Base-by-base conservation (phyloP, 2,329 filamentous ascomycete genomes). In the Claviceps capensis region DNA sequence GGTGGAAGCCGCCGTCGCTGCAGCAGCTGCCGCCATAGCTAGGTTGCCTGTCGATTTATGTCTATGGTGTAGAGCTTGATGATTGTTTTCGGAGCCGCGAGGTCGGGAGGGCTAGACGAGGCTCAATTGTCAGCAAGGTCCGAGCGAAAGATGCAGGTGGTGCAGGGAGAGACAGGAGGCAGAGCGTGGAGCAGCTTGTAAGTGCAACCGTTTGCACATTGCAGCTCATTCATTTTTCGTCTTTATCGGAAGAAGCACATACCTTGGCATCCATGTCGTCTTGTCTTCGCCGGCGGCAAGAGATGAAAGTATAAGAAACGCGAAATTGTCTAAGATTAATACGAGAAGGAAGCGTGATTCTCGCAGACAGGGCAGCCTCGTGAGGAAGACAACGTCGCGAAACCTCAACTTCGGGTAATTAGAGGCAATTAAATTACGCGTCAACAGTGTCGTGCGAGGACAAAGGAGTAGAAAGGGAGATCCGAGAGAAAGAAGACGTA, bases 1-100 rank as follows among this genome's bases (percentile, higher is more conserved):
- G 13, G 58, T 17, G 49, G 51, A 46, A 40, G 56, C 56, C 3
- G 56, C 56, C 13, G 40, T 17, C 8, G 37, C 37, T 40, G 37
- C 37, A n/a, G 37, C 37, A n/a, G 42, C 42, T 14, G 59, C 57
- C 34, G 63, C 56, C 60, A 62, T 65, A 41, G 53, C 56, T 45
- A 86, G 58, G 76, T 77, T 68, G 69, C 84, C 67, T 67, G 81
- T 82, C 8, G 89, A 94, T 69, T 95, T 95, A 70, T 88, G 84
- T 56, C 85, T 84, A 61, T 88, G 83, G 60, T 94, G 87, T 55
- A 89, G 71, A 50, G 77, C 52, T 9, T 62, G 63, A 23, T 59
- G 71, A 64, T 81, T 81, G 59, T 78, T 77, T 54, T 73, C 68
- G 51, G 67, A 85, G 79, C 65, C 65, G 56, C 68, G 67, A 52